phyloP scores from a whole-genome alignment of 371 early-diverging fungal species.

The Saksenaea oblongispora region DNA sequence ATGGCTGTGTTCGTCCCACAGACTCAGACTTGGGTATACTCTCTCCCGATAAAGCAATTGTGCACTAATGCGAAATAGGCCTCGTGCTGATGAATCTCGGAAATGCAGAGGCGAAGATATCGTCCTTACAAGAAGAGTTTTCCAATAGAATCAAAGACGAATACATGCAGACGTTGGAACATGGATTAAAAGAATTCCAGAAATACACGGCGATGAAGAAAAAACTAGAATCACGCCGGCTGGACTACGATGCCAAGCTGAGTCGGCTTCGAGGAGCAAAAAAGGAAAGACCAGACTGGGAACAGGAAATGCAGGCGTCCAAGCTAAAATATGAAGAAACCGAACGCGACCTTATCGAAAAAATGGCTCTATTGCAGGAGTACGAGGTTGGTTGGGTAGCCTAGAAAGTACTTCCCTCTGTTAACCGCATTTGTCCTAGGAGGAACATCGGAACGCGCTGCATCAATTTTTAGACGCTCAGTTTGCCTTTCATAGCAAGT shows the following conservation, averaged over 20 bases:
- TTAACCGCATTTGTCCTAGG: constrained; percentile 29
- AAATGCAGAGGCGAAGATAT: constrained; percentile 64
- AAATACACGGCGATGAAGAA: constrained; percentile 69
- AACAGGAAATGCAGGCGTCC: constrained; percentile 88
- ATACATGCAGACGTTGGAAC: constrained; percentile 49
- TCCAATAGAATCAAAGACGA: constrained; percentile 41
- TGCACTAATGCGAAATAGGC: constrained; percentile 30
- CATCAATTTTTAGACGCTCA: constrained; percentile 59
- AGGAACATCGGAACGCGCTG: constrained; percentile 57
- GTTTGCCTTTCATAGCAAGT: constrained; percentile 46
- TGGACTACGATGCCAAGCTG: constrained; percentile 92
- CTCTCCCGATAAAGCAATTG: neutral
- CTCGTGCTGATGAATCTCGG: constrained; percentile 59
- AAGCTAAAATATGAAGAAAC: constrained; percentile 93
- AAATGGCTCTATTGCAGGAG: constrained; percentile 70
- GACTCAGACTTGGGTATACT: constrained; percentile 62
- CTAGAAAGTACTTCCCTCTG: neutral
- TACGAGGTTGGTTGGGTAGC: constrained; percentile 54
- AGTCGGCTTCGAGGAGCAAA: constrained; percentile 84
- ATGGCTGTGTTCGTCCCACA: constrained; percentile 57
- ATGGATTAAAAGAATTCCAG: constrained; percentile 58
- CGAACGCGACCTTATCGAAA: constrained; percentile 61
- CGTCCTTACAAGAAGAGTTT: constrained; percentile 59
- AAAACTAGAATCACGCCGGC: constrained; percentile 85
- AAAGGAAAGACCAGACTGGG: constrained; percentile 88